These are phyloP conservation scores for Alternaria triticimaculans DNA, from an alignment of 2,329 filamentous ascomycete species.

Conservation along the genomic window DNA sequence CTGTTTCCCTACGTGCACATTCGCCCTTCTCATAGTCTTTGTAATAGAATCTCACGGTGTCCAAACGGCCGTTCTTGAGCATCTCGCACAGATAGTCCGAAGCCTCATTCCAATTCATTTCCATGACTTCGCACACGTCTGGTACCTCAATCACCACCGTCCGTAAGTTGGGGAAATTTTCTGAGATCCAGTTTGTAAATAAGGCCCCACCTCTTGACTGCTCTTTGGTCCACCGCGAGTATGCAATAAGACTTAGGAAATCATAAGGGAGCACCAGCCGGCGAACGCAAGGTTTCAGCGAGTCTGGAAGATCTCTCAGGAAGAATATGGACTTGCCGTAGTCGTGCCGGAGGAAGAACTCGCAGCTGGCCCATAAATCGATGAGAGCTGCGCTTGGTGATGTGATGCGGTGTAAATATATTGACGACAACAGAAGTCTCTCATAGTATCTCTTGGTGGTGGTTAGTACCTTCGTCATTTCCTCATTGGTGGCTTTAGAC, in stretches of 20 bases:
- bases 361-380: background rate
- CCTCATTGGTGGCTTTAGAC: background rate
- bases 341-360: background rate
- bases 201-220: background rate
- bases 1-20: background rate
- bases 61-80: background rate
- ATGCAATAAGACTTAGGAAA: background rate
- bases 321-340: background rate
- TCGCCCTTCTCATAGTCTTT: background rate
- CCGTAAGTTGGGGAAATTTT: background rate
- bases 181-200: background rate
- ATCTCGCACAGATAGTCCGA: background rate
- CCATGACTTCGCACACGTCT: background rate
- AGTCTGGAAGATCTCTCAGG: background rate
- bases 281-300: background rate
- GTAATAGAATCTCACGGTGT: background rate
- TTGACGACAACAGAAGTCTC: background rate
- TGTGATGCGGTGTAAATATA: background rate
- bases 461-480: background rate
- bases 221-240: background rate
- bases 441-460: background rate
- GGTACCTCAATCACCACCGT: background rate
- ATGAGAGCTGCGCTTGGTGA: background rate
- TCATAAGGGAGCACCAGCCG: background rate
- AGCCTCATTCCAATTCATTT: background rate